phyloP scores from a whole-genome alignment of 441 rosid genomes.

The Populus hybrid region DNA sequence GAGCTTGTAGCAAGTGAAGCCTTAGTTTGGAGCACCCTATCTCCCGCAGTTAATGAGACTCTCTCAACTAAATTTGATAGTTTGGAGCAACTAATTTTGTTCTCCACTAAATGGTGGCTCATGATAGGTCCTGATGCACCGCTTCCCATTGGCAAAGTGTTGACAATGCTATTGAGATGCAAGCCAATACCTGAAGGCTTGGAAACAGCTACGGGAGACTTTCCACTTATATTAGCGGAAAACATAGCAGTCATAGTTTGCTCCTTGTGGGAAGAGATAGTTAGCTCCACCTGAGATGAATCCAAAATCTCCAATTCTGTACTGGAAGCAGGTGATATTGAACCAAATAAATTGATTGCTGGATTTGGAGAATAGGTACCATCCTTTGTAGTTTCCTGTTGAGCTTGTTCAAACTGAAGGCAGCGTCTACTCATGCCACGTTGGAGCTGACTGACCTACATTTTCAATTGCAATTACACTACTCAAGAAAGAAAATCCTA shows the following conservation, averaged over 20 bases:
- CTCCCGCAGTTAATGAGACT: slow-evolving; percentile 21
- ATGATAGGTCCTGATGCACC: slow-evolving; percentile 18
- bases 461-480: slow-evolving; percentile 24
- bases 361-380: slow-evolving; percentile 20
- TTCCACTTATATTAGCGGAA: slow-evolving; percentile 18
- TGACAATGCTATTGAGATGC: slow-evolving; percentile 56
- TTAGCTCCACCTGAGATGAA: slow-evolving; percentile 21
- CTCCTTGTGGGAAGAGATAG: slow-evolving; percentile 21
- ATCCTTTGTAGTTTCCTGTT: slow-evolving; percentile 17
- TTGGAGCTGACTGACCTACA: slow-evolving; percentile 41
- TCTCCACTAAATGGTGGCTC: slow-evolving; percentile 17
- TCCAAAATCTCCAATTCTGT: slow-evolving; percentile 29
- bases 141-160: slow-evolving; percentile 21
- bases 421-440: slow-evolving; percentile 61
- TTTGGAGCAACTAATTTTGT: slow-evolving; percentile 11
- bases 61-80: slow-evolving; percentile 23
- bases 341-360: slow-evolving; percentile 17
- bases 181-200: slow-evolving; percentile 58
- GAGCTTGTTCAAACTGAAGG: slow-evolving; percentile 59
- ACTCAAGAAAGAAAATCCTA: slow-evolving; percentile 19
- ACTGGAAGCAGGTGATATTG: slow-evolving; percentile 23
- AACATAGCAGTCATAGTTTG: slow-evolving; percentile 19
- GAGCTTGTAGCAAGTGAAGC: slow-evolving; percentile 29
- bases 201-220: slow-evolving; percentile 27
- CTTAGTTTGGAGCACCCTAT: slow-evolving; percentile 23